A percentile compares a stretch with the other conserved stretches of the same genome.
phyloP scores from a whole-genome alignment of 2,329 filamentous ascomycete genomes.

The Fusarium cicatricum region DNA sequence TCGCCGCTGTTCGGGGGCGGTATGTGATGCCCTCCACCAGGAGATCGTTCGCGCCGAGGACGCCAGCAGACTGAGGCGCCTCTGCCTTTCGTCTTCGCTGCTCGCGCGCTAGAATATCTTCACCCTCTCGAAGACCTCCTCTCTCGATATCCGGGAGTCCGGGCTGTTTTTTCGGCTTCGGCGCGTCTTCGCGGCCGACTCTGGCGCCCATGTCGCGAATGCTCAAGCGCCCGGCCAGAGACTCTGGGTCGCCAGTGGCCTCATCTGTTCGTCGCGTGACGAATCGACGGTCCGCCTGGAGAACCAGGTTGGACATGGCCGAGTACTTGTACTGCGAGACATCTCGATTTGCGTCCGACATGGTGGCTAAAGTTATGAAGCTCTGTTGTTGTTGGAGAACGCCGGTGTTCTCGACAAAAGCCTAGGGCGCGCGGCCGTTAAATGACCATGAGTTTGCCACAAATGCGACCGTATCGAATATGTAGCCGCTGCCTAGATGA shows the following conservation, averaged over 20 bases:
- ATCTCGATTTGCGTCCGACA: conserved; percentile 81
- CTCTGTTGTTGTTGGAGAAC: conserved; percentile 41
- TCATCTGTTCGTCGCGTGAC: conserved; percentile 92
- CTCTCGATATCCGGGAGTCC: conserved; percentile 76
- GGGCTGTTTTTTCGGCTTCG: conserved; percentile 79
- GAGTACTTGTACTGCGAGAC: conserved; percentile 99
- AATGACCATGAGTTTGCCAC: conserved; percentile 47
- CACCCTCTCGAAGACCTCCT: conserved; percentile 79
- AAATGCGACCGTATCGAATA: conserved; percentile 17
- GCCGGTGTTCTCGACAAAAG: conserved; percentile 50
- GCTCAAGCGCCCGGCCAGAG: conserved; percentile 90
- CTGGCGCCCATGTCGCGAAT: conserved; percentile 94
- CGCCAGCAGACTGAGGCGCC: conserved; percentile 71
- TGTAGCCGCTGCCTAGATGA: conserved; percentile 27
- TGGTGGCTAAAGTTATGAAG: conserved; percentile 54
- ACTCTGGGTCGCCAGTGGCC: conserved; percentile 96
- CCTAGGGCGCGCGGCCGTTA: conserved; percentile 45
- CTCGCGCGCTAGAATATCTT: conserved; percentile 83
- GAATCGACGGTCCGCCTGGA: conserved; percentile 98
- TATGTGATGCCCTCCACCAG: conserved; percentile 92
- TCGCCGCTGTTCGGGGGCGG: conserved; percentile 88
- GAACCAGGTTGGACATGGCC: conserved; percentile 99
- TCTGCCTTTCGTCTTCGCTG: conserved; percentile 88
- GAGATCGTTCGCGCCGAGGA: conserved; percentile 84
- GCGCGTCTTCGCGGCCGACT: conserved; percentile 79